phyloP scores from a whole-genome alignment of 176 grass and related monocot species.

The Zizania latifolia region DNA sequence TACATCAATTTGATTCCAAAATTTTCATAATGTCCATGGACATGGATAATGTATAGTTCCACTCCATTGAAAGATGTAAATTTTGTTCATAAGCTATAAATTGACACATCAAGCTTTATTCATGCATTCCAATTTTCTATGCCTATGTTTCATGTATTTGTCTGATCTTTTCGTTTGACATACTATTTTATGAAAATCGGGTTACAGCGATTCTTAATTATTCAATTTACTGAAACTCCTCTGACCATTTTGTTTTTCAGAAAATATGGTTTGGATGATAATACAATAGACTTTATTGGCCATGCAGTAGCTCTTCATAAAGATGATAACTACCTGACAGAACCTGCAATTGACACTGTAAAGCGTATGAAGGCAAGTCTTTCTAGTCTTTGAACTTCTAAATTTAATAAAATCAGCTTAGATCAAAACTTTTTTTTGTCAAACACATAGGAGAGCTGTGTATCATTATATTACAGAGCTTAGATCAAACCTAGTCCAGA shows the following conservation, averaged over 20 bases:
- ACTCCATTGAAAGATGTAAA: background rate
- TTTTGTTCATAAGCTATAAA: background rate
- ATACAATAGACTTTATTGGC: conserved; percentile 92
- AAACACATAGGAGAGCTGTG: too few relatives aligned
- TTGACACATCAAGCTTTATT: background rate
- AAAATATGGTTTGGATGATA: conserved; percentile 90
- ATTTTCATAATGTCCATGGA: background rate
- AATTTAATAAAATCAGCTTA: background rate
- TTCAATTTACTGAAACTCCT: background rate
- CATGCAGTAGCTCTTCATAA: conserved; percentile 87
- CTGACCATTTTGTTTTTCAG: conserved; percentile 31
- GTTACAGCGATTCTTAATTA: background rate
- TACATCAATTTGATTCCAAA: background rate
- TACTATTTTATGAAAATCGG: background rate
- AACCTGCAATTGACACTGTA: conserved; percentile 83
- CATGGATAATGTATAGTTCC: background rate
- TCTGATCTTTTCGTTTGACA: background rate
- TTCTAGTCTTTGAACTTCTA: background rate
- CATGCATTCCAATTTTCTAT: background rate
- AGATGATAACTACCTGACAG: conserved; percentile 72
- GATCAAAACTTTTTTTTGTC: too few relatives aligned
- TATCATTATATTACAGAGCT: too few relatives aligned
- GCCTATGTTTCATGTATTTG: background rate
- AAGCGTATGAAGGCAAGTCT: conserved; percentile 79
- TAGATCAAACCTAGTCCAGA: background rate